These are phyloP conservation scores for Catharanthus roseus DNA, from an alignment of 257 asterid genomes.

Conservation along the genomic window DNA sequence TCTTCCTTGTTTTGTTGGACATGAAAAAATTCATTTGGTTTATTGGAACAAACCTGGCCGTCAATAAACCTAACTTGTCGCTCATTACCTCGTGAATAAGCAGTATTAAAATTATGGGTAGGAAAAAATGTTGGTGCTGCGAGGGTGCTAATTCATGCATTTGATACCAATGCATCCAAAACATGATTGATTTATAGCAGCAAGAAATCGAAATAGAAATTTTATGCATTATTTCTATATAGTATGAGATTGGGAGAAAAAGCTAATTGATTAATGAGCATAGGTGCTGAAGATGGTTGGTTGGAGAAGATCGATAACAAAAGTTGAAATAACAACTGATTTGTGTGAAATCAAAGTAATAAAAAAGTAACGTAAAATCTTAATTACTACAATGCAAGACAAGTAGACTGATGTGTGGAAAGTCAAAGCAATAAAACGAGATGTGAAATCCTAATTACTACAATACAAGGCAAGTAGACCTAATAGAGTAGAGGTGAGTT, in stretches of 20 bases:
- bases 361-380: no score
- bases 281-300: slow-evolving; percentile 32
- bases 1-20: no score
- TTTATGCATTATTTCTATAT: background rate
- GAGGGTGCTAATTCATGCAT: slow-evolving; percentile 51
- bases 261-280: no score
- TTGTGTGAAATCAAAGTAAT: no score
- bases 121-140: slow-evolving; percentile 59
- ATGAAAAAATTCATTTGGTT: slow-evolving; percentile 42
- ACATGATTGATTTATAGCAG: background rate
- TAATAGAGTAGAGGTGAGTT: no score
- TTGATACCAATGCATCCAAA: slow-evolving; percentile 45
- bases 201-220: no score
- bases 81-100: slow-evolving; percentile 20
- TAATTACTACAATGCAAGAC: no score
- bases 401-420: no score
- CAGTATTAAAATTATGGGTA: slow-evolving; percentile 42
- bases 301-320: slow-evolving; percentile 41
- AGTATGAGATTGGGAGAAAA: no score
- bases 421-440: no score
- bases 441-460: no score
- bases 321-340: slow-evolving; percentile 49
- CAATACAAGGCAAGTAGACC: no score
- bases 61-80: slow-evolving; percentile 45
- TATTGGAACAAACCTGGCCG: slow-evolving; percentile 57